These are phyloP conservation scores for Pleurotus ostreatus DNA, from an alignment of 768 basidiomycete species.

Conservation along the genomic window DNA sequence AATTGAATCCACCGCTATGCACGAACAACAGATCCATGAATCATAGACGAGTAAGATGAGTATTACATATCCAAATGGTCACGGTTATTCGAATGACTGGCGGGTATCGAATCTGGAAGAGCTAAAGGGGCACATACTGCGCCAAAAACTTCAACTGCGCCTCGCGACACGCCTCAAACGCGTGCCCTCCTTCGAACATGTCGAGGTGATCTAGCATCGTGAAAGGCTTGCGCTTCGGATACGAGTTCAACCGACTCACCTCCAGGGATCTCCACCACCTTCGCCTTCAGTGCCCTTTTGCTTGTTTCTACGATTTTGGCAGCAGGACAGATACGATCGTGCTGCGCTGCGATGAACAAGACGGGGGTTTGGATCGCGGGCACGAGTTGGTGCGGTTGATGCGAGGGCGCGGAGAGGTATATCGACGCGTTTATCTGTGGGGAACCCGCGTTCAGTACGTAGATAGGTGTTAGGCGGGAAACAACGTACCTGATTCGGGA, in stretches of 20 bases:
- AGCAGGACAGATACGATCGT: slow-evolving; percentile 1
- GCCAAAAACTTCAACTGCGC: slow-evolving; percentile 21
- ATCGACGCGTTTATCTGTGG: slow-evolving; percentile 3
- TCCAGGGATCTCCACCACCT: slow-evolving; percentile 16
- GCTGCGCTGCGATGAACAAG: neutral
- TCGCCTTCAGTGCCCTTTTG: slow-evolving; percentile 13
- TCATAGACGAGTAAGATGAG: too few species aligned
- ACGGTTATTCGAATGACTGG: too few species aligned
- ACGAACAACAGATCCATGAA: too few species aligned
- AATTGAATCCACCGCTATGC: too few species aligned
- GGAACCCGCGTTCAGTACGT: neutral
- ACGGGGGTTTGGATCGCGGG: slow-evolving; percentile 2
- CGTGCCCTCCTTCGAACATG: slow-evolving; percentile 17
- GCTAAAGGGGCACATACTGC: slow-evolving; percentile 20
- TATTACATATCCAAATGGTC: too few species aligned
- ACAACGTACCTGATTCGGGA: slow-evolving; percentile 7
- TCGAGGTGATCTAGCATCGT: slow-evolving; percentile 20
- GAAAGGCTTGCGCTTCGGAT: neutral
- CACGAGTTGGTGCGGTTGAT: slow-evolving; percentile 1
- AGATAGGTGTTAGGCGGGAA: neutral
- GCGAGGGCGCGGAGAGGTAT: neutral
- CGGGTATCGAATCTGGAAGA: too few species aligned
- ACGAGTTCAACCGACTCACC: slow-evolving; percentile 3
- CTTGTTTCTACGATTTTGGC: slow-evolving; percentile 8
- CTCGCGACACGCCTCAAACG: slow-evolving; percentile 13